Percentiles rank a stretch among this genome's conserved stretches.
Conservation (phyloP, 768 basidiomycete species). For the Lentinula aciculospora region DNA sequence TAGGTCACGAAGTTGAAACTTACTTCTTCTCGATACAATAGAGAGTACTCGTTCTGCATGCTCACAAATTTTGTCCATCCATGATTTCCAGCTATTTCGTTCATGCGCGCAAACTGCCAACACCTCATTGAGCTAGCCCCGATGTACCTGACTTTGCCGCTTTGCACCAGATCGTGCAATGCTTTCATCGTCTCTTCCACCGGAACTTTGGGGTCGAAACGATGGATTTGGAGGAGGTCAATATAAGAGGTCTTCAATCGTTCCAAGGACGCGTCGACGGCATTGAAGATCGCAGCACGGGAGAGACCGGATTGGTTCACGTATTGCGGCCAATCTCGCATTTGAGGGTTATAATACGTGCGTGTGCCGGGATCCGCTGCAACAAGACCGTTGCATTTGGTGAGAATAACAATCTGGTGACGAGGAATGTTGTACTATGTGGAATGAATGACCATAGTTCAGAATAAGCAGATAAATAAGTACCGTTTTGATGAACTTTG, state of each 20-base stretch:
- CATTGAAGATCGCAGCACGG: slow-evolving; percentile 18
- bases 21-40: slow-evolving; percentile 42
- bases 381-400: slow-evolving; percentile 16
- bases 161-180: slow-evolving; percentile 32
- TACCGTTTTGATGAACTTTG: slow-evolving; percentile 32
- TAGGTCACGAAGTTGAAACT: background rate
- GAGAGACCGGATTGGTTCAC: slow-evolving; percentile 19
- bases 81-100: slow-evolving; percentile 29
- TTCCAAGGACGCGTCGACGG: slow-evolving; percentile 9
- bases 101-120: slow-evolving; percentile 34
- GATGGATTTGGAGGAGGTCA: slow-evolving; percentile 31
- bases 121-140: slow-evolving; percentile 27
- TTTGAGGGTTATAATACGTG: background rate
- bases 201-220: slow-evolving; percentile 24
- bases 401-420: slow-evolving; percentile 10
- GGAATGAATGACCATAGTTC: background rate
- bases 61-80: slow-evolving; percentile 44
- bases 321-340: slow-evolving; percentile 12
- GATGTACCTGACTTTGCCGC: slow-evolving; percentile 31
- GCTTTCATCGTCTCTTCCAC: slow-evolving; percentile 35
- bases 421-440: slow-evolving; percentile 21
- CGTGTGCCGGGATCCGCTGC: background rate
- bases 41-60: slow-evolving; percentile 43
- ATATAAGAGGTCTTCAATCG: slow-evolving; percentile 18
- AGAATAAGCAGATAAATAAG: background rate